phyloP scores from a whole-genome alignment of 345 rosid genomes.

The Gossypium raimondii region DNA sequence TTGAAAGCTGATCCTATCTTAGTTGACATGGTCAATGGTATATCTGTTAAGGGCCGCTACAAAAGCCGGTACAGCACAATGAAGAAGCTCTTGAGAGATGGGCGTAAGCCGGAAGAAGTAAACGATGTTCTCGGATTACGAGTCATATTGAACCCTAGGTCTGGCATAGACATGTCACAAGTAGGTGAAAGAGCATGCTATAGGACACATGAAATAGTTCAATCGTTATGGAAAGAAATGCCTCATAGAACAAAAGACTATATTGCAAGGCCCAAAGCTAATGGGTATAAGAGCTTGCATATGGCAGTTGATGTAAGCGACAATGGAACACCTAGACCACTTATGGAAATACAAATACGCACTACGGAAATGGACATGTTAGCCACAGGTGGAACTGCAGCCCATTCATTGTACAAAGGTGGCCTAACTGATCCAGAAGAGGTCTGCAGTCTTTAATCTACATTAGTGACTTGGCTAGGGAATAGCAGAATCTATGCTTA shows the following conservation, averaged over 20 bases:
- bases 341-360: constrained; percentile 90
- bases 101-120: constrained; percentile 80
- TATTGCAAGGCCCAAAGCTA: constrained; percentile 68
- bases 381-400: constrained; percentile 82
- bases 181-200: constrained; percentile 67
- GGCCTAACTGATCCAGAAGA: constrained; percentile 87
- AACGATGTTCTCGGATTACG: constrained; percentile 82
- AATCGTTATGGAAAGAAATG: constrained; percentile 73
- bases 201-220: constrained; percentile 55
- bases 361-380: constrained; percentile 75
- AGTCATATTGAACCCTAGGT: constrained; percentile 57
- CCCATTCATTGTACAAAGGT: constrained; percentile 85
- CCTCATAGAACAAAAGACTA: constrained; percentile 84
- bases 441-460: constrained; percentile 34
- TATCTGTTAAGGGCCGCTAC: constrained; percentile 67
- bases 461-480: neutral
- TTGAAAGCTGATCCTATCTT: constrained; percentile 53
- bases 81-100: constrained; percentile 91
- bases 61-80: constrained; percentile 88
- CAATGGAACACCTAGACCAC: constrained; percentile 49
- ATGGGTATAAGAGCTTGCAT: constrained; percentile 86
- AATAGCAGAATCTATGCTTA: neutral
- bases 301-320: constrained; percentile 92
- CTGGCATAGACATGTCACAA: constrained; percentile 29
- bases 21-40: constrained; percentile 48